These are phyloP conservation scores for Ballota nigra DNA, from an alignment of 257 asterid genomes.

Conservation along the genomic window DNA sequence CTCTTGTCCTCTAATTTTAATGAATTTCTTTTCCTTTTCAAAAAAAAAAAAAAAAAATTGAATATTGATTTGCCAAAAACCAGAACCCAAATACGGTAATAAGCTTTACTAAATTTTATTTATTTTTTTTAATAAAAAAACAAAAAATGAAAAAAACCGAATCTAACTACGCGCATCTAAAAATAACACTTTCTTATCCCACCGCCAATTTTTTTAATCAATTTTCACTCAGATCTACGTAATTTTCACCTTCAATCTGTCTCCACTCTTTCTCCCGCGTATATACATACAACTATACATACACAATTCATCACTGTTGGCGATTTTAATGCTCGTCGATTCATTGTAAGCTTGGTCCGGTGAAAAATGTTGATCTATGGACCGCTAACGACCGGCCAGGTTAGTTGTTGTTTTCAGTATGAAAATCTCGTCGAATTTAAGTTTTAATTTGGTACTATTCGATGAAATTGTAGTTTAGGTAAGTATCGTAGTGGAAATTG, in stretches of 20 bases:
- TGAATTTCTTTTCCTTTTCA: too few species aligned
- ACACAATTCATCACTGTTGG: slow-evolving; percentile 4
- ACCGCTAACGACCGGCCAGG: slow-evolving; percentile 88
- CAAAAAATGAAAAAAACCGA: slow-evolving; percentile 1
- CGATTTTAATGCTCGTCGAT: slow-evolving; percentile 22
- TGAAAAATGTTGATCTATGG: slow-evolving; percentile 71
- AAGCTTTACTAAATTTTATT: too few species aligned
- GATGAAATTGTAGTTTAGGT: slow-evolving; percentile 15
- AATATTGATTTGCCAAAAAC: too few species aligned
- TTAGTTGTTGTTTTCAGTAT: slow-evolving; percentile 29
- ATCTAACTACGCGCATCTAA: background rate
- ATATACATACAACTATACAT: background rate
- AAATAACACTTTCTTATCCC: slow-evolving; percentile 15
- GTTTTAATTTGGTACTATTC: background rate
- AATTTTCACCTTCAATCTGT: slow-evolving; percentile 13
- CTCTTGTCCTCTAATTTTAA: too few species aligned
- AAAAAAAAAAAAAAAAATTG: too few species aligned
- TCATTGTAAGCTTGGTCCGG: slow-evolving; percentile 17
- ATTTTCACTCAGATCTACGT: slow-evolving; percentile 35
- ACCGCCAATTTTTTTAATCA: slow-evolving; percentile 18
- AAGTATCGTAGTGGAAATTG: background rate
- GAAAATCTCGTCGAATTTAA: background rate
- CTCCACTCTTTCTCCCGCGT: slow-evolving; percentile 27
- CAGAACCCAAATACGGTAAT: too few species aligned
- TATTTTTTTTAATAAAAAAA: background rate